Evolutionary conservation across 2,329 filamentous ascomycete genomes (phyloP).

Genomic region (Ceratocystiopsis minuta): DNA sequence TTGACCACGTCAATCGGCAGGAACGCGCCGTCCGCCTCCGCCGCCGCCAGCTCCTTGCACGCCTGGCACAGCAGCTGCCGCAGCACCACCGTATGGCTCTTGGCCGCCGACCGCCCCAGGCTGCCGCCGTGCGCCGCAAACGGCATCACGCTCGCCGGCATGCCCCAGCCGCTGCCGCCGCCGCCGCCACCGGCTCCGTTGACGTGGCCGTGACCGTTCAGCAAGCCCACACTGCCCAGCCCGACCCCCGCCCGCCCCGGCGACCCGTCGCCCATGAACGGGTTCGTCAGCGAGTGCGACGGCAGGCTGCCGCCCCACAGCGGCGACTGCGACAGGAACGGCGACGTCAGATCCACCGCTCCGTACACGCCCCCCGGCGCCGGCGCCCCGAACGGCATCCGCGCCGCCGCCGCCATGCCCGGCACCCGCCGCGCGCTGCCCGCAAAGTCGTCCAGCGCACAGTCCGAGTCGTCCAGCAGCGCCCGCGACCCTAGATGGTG

Average conservation of each 20-base stretch:
- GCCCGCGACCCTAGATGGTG: constrained; percentile 75
- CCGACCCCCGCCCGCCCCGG: no score
- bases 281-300: neutral
- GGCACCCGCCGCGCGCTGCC: neutral
- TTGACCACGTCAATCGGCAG: constrained; percentile 52
- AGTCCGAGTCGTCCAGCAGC: constrained; percentile 59
- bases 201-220: neutral
- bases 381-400: neutral
- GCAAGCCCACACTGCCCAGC: neutral
- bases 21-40: constrained; percentile 25
- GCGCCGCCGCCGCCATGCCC: neutral
- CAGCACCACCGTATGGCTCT: constrained; percentile 49
- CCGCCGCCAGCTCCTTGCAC: constrained; percentile 41
- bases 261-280: neutral
- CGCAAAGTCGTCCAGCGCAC: constrained; percentile 24
- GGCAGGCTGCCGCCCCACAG: constrained; percentile 5
- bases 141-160: constrained; percentile 3
- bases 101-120: constrained; percentile 25
- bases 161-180: neutral
- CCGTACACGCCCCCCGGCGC: neutral
- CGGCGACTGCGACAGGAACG: constrained; percentile 8
- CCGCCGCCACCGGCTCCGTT: neutral
- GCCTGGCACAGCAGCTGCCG: constrained; percentile 60
- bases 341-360: constrained; percentile 4
- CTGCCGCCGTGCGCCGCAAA: constrained; percentile 15